phyloP scores from a whole-genome alignment of 2,329 filamentous ascomycete species.

The Karstenula rhodostoma region DNA sequence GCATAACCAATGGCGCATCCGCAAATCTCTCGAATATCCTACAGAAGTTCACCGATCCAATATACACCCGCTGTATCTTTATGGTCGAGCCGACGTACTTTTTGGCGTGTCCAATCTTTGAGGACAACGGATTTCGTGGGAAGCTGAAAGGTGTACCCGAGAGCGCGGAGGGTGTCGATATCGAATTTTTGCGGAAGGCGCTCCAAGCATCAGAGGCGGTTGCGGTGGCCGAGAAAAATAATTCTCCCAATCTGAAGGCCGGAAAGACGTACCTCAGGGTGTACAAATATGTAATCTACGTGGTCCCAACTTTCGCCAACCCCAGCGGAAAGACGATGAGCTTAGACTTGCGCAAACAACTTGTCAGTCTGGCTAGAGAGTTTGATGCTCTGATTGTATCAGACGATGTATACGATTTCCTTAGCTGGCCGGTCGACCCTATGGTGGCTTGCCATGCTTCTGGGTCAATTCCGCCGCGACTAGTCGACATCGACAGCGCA shows the following conservation, averaged over 20 bases:
- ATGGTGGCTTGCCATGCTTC: conserved; percentile 35
- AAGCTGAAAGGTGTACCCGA: conserved; percentile 76
- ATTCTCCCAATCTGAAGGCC: neutral
- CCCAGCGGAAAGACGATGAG: conserved; percentile 86
- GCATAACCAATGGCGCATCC: conserved; percentile 83
- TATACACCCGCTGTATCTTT: conserved; percentile 78
- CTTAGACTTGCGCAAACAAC: conserved; percentile 68
- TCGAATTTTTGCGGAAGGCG: conserved; percentile 63
- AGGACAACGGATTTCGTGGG: conserved; percentile 73
- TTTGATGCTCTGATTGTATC: conserved; percentile 83
- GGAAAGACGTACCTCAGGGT: conserved; percentile 69
- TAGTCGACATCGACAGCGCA: conserved; percentile 80
- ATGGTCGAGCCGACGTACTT: conserved; percentile 84
- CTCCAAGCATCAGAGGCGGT: neutral
- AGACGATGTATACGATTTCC: conserved; percentile 93
- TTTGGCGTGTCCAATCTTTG: conserved; percentile 82
- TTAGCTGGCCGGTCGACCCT: conserved; percentile 73
- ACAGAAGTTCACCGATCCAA: conserved; percentile 80
- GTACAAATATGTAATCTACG: conserved; percentile 88
- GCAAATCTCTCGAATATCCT: conserved; percentile 82
- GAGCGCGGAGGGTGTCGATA: conserved; percentile 78
- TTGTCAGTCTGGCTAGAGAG: conserved; percentile 79
- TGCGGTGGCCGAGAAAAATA: neutral
- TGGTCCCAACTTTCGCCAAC: conserved; percentile 87
- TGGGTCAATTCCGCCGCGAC: conserved; percentile 67